These are phyloP conservation scores for Ophiostoma quercus DNA, from an alignment of 2,329 filamentous ascomycete genomes.

Conservation along the genomic window DNA sequence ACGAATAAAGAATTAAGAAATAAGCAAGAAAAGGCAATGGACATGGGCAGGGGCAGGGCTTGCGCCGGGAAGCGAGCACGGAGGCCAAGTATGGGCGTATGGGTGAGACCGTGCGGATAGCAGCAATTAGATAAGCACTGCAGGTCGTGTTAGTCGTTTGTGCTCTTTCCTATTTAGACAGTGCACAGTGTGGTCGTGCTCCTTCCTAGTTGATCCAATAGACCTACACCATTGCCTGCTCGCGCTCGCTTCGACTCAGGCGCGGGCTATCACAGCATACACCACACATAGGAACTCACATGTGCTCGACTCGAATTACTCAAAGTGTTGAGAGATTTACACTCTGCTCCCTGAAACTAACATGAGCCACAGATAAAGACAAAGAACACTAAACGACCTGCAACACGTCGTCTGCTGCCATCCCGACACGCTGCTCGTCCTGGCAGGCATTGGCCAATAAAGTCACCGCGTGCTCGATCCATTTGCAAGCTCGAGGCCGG, in stretches of 20 bases:
- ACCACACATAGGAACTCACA: background rate
- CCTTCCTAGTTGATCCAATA: background rate
- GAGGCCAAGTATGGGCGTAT: background rate
- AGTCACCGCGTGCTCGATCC: constrained; percentile 26
- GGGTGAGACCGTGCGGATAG: background rate
- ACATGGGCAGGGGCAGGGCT: background rate
- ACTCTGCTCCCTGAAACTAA: background rate
- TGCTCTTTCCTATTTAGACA: constrained; percentile 7
- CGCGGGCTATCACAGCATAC: background rate
- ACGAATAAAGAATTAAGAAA: background rate
- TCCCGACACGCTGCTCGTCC: background rate
- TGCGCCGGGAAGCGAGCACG: background rate
- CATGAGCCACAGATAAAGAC: background rate
- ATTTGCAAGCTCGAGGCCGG: constrained; percentile 16
- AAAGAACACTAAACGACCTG: constrained; percentile 2
- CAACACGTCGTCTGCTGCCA: background rate
- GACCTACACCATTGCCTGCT: background rate
- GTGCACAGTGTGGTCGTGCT: background rate
- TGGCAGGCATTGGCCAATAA: constrained; percentile 26
- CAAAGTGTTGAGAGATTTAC: background rate
- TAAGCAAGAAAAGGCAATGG: background rate
- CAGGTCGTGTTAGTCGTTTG: background rate
- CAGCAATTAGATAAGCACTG: background rate
- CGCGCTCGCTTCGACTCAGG: background rate
- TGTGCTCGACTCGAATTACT: background rate